Evolutionary conservation across 768 basidiomycete species (phyloP), one percentile per base, ranked within the genome.

Genomic region (Leccinum truebloodii): DNA sequence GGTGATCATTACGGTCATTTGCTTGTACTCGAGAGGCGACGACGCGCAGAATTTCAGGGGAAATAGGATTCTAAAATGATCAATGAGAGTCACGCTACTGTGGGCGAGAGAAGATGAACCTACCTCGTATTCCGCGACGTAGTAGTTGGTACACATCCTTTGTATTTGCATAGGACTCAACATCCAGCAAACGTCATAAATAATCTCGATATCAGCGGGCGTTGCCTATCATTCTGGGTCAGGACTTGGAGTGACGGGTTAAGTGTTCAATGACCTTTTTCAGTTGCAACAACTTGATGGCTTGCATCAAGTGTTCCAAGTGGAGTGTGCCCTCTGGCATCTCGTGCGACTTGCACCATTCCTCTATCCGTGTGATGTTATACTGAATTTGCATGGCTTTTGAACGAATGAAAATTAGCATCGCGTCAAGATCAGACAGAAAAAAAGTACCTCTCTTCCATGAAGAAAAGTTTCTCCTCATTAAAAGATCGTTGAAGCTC

Each of bases 131-230:
- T 98, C 97, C 51, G 96, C 97, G 62, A 96, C 95, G 71, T 97
- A 98, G 78, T 98, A 98, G 75, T 96, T 96, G 60, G 92, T 94
- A 75, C 97, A 98, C 87, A 99, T 95, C 73, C 97, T 90, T 79
- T 98, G 97, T 65, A 99, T 98, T 75, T 99, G 97, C 77, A 95
- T 95, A 2, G 97, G 97, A 64, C 94, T 98, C 50, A 99, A 81
- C 90, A 98, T 98, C 96, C 97, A 98, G 81, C 96, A 98, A 62
- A 99, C 96, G 71, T 95, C 94, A 73, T 97, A 98, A 68, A 99
- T 96, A 69, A 98, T 98, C 77, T 98, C 95, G 63, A 99, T 97
- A 72, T 98, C 97, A 24, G 90, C 89, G 35, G 92, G 84, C 3
- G 95, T 92, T 13, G 95, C 90, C 94, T 95, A 62, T 65, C 34